Evolutionary conservation across 139 green algal genomes (phyloP).

Genomic region (Chlamydomonas sphaeroides): DNA sequence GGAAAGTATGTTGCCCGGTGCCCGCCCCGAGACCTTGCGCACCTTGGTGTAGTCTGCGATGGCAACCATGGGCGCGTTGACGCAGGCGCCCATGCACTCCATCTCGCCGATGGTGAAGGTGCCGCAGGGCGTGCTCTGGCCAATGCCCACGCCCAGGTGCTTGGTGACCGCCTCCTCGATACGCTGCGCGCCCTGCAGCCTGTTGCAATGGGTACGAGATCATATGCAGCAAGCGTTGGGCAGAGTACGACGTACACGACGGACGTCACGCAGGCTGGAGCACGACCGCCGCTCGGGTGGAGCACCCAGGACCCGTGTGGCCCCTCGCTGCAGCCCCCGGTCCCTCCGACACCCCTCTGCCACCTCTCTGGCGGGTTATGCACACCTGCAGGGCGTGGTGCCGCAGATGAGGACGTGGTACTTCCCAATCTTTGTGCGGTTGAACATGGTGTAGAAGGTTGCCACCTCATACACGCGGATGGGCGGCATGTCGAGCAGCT

Average conservation of each 20-base stretch:
- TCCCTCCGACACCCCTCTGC: too few relatives aligned
- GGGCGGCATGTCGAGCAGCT: slow-evolving; percentile 85
- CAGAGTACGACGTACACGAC: too few relatives aligned
- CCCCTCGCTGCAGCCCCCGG: too few relatives aligned
- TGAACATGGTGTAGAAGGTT: slow-evolving; percentile 99
- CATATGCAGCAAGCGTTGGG: too few relatives aligned
- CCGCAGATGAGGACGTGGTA: slow-evolving; percentile 98
- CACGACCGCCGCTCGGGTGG: too few relatives aligned
- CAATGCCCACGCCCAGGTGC: slow-evolving; percentile 76
- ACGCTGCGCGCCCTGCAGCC: slow-evolving; percentile 76
- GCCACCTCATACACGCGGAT: slow-evolving; percentile 97
- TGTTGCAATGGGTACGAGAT: too few relatives aligned
- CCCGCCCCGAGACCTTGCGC: too few relatives aligned
- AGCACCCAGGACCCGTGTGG: too few relatives aligned
- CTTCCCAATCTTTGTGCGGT: slow-evolving; percentile 94
- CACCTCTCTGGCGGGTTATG: too few relatives aligned
- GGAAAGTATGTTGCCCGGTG: too few relatives aligned
- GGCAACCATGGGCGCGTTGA: slow-evolving; percentile 99
- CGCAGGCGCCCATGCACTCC: slow-evolving; percentile 99
- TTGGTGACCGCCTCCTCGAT: slow-evolving; percentile 83
- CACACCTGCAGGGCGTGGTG: slow-evolving; percentile 92
- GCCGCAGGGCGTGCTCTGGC: slow-evolving; percentile 85
- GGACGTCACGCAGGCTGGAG: too few relatives aligned
- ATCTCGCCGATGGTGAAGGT: slow-evolving; percentile 99
- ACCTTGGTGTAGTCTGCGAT: slow-evolving; percentile 89